These are phyloP conservation scores for Ogataea thermomethanolica DNA, from an alignment of 805 yeast species.

Conservation along the genomic window DNA sequence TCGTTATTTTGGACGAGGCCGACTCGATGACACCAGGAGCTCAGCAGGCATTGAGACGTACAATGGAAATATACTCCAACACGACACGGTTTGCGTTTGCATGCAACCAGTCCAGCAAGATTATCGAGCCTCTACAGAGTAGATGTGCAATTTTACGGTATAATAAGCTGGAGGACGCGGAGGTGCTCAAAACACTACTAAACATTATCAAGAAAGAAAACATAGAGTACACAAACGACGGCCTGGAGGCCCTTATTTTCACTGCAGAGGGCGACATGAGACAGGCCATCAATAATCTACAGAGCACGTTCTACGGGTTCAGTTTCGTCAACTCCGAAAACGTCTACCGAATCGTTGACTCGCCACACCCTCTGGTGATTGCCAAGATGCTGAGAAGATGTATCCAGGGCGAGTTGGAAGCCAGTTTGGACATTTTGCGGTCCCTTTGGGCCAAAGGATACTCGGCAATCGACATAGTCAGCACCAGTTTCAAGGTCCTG, in stretches of 20 bases:
- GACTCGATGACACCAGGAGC: constrained; percentile 97
- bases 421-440: constrained; percentile 59
- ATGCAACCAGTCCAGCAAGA: constrained; percentile 90
- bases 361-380: constrained; percentile 90
- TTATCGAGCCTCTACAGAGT: constrained; percentile 94
- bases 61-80: constrained; percentile 94
- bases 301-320: constrained; percentile 92
- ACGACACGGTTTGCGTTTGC: constrained; percentile 98
- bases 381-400: constrained; percentile 56
- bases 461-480: constrained; percentile 87
- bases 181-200: constrained; percentile 71
- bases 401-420: constrained; percentile 45
- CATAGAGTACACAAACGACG: constrained; percentile 81
- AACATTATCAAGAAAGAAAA: constrained; percentile 68
- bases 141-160: constrained; percentile 94
- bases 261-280: constrained; percentile 99
- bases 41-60: constrained; percentile 88
- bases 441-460: constrained; percentile 87
- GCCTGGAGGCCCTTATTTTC: constrained; percentile 86
- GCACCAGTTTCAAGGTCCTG: constrained; percentile 84
- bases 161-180: constrained; percentile 76
- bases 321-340: constrained; percentile 87
- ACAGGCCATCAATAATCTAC: constrained; percentile 92
- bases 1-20: constrained; percentile 91
- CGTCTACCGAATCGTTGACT: constrained; percentile 92